Evolutionary conservation across 148 eudicot species (phyloP), one percentile per base, ranked within the genome.

Genomic region (Chenopodium formosanum): DNA sequence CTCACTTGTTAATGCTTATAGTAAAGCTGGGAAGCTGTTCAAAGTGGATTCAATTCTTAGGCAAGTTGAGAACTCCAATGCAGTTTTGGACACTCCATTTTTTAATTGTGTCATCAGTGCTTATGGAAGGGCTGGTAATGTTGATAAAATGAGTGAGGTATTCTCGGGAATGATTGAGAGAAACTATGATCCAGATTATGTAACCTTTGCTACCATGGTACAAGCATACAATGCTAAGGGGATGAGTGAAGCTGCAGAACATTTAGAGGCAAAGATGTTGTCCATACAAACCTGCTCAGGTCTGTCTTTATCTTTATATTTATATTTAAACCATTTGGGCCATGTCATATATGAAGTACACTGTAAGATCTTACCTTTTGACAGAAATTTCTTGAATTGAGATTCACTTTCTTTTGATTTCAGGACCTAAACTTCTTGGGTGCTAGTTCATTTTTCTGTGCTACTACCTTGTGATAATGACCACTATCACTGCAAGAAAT

Each of bases 51-150:
- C 97, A 37, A 82, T 95, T 70, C 82, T 95, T 82, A 86, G 88
- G 86, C 97, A 95, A 89, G 84, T 93, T 66, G 89, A 88, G 81
- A 95, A 92, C 84, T 91, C 97, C 16, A 90, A 92, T 86, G 93
- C 90, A 66, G 83, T 85, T 80, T 86, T 91, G 58, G 98, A 95
- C 86, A 92, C 99, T 23, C 87, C 93, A 12, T 95, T 91, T 74
- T 95, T 91, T 81, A 95, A 95, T 80, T 90, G 97, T 58, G 74
- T 89, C 65, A 91, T 95, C 75, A 85, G 84, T 77, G 92, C 93
- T 32, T 93, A 90, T 86, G 99, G 99, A 19, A 88, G 79, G 31
- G 91, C 88, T 77, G 92, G 97, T 46, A 87, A 95, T 77, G 70
- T 93, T 62, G 88, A 85, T 60, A 90, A 82, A 78, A 89, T 93